Conservation (phyloP, 768 basidiomycete genomes). For the Candolleomyces efflorescens region DNA sequence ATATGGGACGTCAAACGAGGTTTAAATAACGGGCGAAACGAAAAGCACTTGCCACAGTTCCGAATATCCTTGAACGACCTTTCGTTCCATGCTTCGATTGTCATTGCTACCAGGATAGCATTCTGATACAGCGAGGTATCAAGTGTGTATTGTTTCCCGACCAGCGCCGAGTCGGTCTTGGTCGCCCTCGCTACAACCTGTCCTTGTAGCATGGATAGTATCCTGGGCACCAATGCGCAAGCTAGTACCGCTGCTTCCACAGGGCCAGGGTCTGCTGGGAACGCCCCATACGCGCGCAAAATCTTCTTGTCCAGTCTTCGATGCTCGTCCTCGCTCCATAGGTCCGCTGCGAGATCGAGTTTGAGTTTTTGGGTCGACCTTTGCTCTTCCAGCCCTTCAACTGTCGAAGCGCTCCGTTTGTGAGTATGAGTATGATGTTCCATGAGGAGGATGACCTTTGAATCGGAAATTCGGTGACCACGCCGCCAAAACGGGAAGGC, state of each 20-base stretch:
- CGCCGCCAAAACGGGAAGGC: too few relatives aligned
- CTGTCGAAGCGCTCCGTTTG: neutral
- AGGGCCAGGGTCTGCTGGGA: too few relatives aligned
- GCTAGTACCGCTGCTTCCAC: too few relatives aligned
- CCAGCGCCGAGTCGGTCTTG: neutral
- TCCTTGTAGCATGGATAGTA: neutral
- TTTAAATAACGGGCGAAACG: constrained; percentile 7
- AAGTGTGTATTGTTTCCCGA: neutral
- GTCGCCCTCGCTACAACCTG: neutral
- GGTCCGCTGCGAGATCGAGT: neutral
- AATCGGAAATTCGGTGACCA: too few relatives aligned
- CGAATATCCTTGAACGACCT: neutral
- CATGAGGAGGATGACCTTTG: too few relatives aligned
- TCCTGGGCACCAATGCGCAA: too few relatives aligned
- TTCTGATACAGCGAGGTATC: neutral
- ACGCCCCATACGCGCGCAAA: neutral
- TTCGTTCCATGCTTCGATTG: neutral
- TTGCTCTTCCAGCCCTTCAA: neutral
- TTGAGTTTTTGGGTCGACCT: neutral
- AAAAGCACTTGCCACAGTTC: neutral
- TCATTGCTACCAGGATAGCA: neutral
- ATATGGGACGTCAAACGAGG: neutral
- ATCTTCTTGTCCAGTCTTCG: neutral
- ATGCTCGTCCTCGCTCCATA: neutral
- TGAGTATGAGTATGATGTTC: neutral